These are phyloP conservation scores for Eragrostis curvula DNA, from an alignment of 176 grass and related monocot species.

Conservation along the genomic window DNA sequence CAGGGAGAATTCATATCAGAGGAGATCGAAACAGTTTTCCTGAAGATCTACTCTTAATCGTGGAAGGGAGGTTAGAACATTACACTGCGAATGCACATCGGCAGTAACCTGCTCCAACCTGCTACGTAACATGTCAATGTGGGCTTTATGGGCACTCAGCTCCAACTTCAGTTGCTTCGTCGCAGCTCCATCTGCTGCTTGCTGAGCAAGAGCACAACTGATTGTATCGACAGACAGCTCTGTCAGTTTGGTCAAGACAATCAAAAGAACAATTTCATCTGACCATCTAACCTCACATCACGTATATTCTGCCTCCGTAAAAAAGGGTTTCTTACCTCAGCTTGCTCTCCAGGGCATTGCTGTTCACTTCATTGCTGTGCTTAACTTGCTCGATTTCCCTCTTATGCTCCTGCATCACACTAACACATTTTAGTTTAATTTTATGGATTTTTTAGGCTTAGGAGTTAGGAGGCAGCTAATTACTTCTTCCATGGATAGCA, in stretches of 20 bases:
- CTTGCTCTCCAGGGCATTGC: conserved; percentile 62
- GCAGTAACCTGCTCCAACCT: conserved; percentile 64
- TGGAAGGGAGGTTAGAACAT: conserved; percentile 20
- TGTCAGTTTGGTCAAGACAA: conserved; percentile 26
- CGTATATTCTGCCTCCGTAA: background rate
- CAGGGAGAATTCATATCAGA: background rate
- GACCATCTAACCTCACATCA: background rate
- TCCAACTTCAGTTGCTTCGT: conserved; percentile 67
- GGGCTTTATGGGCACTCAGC: conserved; percentile 60
- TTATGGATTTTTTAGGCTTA: conserved; percentile 15
- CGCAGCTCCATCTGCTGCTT: conserved; percentile 60
- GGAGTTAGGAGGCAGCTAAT: conserved; percentile 28
- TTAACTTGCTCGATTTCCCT: conserved; percentile 62
- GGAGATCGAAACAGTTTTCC: background rate
- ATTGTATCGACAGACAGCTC: conserved; percentile 41
- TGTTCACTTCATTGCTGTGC: conserved; percentile 58
- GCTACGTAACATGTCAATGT: conserved; percentile 59
- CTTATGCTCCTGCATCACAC: conserved; percentile 61
- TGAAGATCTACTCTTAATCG: conserved; percentile 12
- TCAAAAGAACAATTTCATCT: conserved; percentile 6
- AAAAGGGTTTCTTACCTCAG: conserved; percentile 56
- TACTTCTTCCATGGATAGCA: conserved; percentile 77
- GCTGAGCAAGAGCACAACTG: conserved; percentile 67
- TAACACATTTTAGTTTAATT: conserved; percentile 32
- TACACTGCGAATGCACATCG: conserved; percentile 73